These are phyloP conservation scores for Candida pseudofarinosa DNA, from an alignment of 805 yeast genomes.

Conservation along the genomic window DNA sequence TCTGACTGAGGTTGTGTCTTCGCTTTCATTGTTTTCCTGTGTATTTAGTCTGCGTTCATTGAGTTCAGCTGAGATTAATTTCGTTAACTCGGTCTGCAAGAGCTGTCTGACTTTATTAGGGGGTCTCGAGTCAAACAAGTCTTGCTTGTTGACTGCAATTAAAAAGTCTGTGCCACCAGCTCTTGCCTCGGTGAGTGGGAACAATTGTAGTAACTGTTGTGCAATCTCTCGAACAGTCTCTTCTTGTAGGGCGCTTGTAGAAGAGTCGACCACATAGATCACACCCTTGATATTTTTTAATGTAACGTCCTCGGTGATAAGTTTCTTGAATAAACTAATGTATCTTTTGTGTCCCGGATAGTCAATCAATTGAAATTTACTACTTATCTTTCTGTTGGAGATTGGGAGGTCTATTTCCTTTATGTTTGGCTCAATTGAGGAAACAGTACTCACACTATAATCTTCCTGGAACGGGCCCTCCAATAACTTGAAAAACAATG, in stretches of 20 bases:
- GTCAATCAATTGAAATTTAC: conserved; percentile 57
- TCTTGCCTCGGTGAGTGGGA: conserved; percentile 57
- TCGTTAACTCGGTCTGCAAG: conserved; percentile 62
- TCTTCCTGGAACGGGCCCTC: conserved; percentile 10
- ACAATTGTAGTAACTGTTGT: conserved; percentile 52
- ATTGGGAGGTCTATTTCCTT: conserved; percentile 29
- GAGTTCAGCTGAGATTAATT: conserved; percentile 46
- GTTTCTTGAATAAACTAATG: conserved; percentile 50
- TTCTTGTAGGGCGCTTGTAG: conserved; percentile 49
- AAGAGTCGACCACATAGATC: conserved; percentile 73
- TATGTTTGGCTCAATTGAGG: conserved; percentile 36
- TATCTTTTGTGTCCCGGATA: conserved; percentile 88
- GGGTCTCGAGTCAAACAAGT: conserved; percentile 79
- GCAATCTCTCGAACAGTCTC: conserved; percentile 42
- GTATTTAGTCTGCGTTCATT: conserved; percentile 14
- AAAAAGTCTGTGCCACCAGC: conserved; percentile 70
- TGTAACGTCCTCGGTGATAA: conserved; percentile 38
- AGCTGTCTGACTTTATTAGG: conserved; percentile 52
- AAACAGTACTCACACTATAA: conserved; percentile 23
- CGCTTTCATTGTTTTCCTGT: conserved; percentile 40
- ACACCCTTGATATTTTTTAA: conserved; percentile 56
- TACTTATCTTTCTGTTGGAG: conserved; percentile 29
- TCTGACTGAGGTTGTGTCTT: conserved; percentile 24
- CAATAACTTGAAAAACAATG: conserved; percentile 39
- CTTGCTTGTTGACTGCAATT: conserved; percentile 81